A percentile compares a stretch with the other conserved stretches of the same genome.
Conservation (phyloP, 164 flowering plant species). For the Pachysandra terminalis region DNA sequence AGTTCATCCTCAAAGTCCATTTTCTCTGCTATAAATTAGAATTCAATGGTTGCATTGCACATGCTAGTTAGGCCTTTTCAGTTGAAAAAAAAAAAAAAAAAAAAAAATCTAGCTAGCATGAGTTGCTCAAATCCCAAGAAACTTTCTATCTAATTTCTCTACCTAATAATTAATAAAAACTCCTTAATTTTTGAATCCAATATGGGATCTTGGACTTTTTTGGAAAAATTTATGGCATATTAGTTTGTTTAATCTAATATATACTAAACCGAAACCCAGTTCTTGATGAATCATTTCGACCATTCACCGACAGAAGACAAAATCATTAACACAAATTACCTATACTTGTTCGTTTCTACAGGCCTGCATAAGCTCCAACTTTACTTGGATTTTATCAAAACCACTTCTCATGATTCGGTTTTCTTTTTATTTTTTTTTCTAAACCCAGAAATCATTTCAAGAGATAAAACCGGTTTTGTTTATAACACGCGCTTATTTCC, state of each 20-base stretch:
- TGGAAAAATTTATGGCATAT: no score
- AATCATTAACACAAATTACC: slow-evolving; percentile 69
- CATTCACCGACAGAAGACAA: slow-evolving; percentile 70
- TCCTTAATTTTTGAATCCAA: no score
- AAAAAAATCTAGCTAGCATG: no score
- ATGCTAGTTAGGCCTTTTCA: no score
- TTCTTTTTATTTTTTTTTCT: slow-evolving; percentile 24
- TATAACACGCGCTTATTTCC: slow-evolving; percentile 32
- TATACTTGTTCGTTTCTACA: slow-evolving; percentile 48
- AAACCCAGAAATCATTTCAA: slow-evolving; percentile 10
- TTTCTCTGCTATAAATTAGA: background rate
- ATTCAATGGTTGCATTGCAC: no score
- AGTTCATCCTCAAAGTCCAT: background rate
- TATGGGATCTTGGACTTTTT: no score
- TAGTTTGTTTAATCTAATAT: no score
- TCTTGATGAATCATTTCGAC: slow-evolving; percentile 63
- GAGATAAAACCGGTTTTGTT: slow-evolving; percentile 13
- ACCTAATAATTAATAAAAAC: no score
- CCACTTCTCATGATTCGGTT: slow-evolving; percentile 30
- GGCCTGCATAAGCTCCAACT: slow-evolving; percentile 20
- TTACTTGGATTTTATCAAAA: slow-evolving; percentile 29
- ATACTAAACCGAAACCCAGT: slow-evolving; percentile 5
- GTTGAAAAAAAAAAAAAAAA: no score
- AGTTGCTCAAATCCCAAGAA: no score
- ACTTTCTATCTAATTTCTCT: no score